These are phyloP conservation scores for Gilbertella persicaria DNA, from an alignment of 371 early-diverging fungal species.

Conservation along the genomic window DNA sequence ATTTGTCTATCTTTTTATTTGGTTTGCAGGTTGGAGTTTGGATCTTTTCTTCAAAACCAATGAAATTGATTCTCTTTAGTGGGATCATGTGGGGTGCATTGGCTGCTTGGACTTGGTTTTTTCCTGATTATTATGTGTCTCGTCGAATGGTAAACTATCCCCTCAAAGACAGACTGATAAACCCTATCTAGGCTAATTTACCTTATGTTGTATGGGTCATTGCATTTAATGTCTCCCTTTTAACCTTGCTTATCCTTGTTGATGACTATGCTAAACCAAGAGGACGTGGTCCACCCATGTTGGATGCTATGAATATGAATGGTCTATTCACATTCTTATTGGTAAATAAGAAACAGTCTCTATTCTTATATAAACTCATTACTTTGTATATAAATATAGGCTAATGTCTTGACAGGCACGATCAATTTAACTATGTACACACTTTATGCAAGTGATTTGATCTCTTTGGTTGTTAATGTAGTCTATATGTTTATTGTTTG, in stretches of 20 bases:
- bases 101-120: conserved; percentile 18
- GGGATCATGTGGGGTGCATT: conserved; percentile 37
- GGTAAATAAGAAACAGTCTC: conserved; percentile 34
- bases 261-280: conserved; percentile 38
- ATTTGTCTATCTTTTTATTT: conserved; percentile 77
- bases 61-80: conserved; percentile 18
- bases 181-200: conserved; percentile 68
- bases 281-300: conserved; percentile 52
- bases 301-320: conserved; percentile 78
- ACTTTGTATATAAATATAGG: conserved; percentile 39
- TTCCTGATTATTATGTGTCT: conserved; percentile 49
- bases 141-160: conserved; percentile 67
- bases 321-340: conserved; percentile 83
- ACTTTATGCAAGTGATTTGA: conserved; percentile 48
- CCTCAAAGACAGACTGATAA: no score
- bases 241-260: conserved; percentile 56
- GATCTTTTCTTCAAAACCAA: conserved; percentile 22
- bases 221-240: conserved; percentile 63
- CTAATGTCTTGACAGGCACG: conserved; percentile 83
- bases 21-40: conserved; percentile 64
- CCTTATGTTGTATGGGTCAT: conserved; percentile 77
- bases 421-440: conserved; percentile 79
- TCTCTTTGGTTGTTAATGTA: conserved; percentile 53
- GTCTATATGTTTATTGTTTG: conserved; percentile 57
- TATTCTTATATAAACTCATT: neutral